Base-by-base conservation (phyloP, 352 stramenopile genomes). In the Globisporangium yorkense region DNA sequence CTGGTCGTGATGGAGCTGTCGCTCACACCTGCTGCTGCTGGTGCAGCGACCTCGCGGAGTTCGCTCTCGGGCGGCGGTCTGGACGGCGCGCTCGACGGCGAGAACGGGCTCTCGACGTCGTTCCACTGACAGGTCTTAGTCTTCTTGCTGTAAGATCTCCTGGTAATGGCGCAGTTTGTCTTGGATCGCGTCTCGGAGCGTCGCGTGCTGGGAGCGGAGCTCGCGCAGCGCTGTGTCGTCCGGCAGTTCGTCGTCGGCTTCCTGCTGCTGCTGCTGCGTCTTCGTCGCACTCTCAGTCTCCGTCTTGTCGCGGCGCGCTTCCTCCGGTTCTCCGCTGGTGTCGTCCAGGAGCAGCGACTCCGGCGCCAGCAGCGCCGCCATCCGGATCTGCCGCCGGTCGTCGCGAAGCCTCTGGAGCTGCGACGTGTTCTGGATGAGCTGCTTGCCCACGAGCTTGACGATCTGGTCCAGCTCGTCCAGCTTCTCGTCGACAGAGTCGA, bases 341-440 rank as follows among this genome's bases (percentile, higher is more conserved):
- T 21, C 31, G 27, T 6, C 47, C 12, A n/a, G 20, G 9, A 57
- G 51, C 45, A 59, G 18, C 10, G 56, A 39, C 49, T 51, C 57
- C n/a, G 57, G 29, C 0, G 35, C 12, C 3, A 29, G 45, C 21
- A 56, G 20, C 29, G 39, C 65, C n/a, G 57, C 57, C 20, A 33
- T 33, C 29, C 66, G 45, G 9, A 71, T 21, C 9, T 70, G 58
- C 16, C 54, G 55, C 21, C 53, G 67, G 15, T 87, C 75, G 12
- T 67, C 74, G 41, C 74, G 76, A 4, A 88, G 41, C 27, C 84
- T 56, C 59, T 87, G 78, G 18, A 87, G 54, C 31, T 85, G 72
- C 5, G 74, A 85, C n/a, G 72, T 84, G 56, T 81, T 85, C 57
- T 84, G 72, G 15, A 88, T 74, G 48, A 87, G 66, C 54, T 88